Conservation (phyloP, 345 rosid species). For the Fremontodendron californicum region DNA sequence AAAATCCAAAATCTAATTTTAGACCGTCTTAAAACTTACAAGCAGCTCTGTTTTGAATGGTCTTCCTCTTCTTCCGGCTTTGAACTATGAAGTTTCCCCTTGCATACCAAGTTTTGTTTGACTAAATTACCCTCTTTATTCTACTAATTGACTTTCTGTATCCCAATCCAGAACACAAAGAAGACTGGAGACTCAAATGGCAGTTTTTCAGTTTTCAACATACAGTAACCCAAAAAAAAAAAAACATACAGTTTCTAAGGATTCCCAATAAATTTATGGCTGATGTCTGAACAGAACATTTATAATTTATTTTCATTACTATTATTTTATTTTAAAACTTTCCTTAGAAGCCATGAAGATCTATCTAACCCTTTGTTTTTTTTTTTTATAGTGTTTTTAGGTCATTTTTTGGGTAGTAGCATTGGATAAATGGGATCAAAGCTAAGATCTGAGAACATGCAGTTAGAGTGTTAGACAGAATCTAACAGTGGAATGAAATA, state of each 20-base stretch:
- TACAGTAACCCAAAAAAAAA: too few species aligned
- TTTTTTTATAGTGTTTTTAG: neutral
- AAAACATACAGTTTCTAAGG: neutral
- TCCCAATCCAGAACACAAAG: neutral
- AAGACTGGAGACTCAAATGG: neutral
- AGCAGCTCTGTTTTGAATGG: too few species aligned
- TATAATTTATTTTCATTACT: too few species aligned
- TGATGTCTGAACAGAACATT: too few species aligned
- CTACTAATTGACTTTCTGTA: neutral
- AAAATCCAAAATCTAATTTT: neutral
- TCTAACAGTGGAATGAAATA: neutral
- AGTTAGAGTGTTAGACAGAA: neutral
- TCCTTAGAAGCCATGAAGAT: neutral
- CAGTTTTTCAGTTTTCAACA: neutral
- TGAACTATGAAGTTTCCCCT: neutral
- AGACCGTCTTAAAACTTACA: too few species aligned
- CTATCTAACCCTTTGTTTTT: neutral
- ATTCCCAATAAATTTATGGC: too few species aligned
- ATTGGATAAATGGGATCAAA: neutral
- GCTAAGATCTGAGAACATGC: neutral
- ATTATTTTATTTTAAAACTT: neutral
- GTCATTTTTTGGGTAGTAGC: neutral
- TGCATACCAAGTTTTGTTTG: neutral
- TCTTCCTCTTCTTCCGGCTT: neutral
- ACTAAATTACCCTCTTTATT: neutral